Conservation (phyloP, 2,329 filamentous ascomycete genomes). For the Didymella sp. region DNA sequence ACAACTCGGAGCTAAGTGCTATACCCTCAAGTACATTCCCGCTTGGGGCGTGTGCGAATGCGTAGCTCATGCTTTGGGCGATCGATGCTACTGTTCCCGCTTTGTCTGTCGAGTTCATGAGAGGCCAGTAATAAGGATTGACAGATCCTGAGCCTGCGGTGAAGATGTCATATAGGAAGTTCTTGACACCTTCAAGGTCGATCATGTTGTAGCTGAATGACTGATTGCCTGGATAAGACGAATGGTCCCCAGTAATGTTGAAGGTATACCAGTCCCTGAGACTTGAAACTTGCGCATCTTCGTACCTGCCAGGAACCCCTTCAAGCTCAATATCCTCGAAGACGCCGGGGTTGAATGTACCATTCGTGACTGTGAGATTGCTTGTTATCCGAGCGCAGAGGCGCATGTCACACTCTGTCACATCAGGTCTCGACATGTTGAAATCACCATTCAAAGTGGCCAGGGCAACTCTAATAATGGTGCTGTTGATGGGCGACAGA, state of each 20-base stretch:
- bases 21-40: neutral
- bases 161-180: neutral
- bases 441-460: neutral
- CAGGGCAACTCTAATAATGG: neutral
- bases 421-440: neutral
- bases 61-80: constrained; percentile 3
- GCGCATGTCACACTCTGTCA: constrained; percentile 4
- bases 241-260: constrained; percentile 1
- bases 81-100: constrained; percentile 1
- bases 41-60: constrained; percentile 3
- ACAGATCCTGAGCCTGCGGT: neutral
- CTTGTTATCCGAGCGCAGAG: neutral
- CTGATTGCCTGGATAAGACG: neutral
- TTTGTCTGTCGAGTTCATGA: neutral
- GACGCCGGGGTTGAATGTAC: neutral
- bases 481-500: neutral
- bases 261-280: neutral
- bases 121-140: neutral
- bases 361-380: neutral
- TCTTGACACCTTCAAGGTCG: neutral
- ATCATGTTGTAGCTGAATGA: constrained; percentile 1
- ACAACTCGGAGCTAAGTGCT: neutral
- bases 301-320: neutral
- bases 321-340: neutral
- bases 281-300: neutral